These are phyloP conservation scores for Oenanthe sinensis DNA, from an alignment of 129 eudicot species.

Conservation along the genomic window DNA sequence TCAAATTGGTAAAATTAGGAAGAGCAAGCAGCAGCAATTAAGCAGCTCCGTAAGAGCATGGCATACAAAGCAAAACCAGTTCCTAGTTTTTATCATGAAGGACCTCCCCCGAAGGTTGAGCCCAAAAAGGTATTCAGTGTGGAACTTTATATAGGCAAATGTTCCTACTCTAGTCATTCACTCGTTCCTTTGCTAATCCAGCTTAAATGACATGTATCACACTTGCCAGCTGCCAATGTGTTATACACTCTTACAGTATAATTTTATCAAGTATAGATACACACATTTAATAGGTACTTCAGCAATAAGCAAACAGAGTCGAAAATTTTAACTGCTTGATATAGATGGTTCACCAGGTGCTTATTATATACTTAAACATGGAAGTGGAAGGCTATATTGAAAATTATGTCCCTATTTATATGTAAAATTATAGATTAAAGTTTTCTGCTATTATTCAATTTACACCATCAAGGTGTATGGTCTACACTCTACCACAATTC, in stretches of 20 bases:
- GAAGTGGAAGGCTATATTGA: not conserved
- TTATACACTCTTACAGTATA: not conserved
- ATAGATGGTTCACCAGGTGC: not conserved
- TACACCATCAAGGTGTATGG: not conserved
- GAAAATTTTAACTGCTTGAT: not conserved
- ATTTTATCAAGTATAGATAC: not conserved
- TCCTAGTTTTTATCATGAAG: slow-evolving; percentile 88
- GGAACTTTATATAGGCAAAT: not conserved
- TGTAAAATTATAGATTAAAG: not conserved
- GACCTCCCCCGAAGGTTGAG: slow-evolving; percentile 91
- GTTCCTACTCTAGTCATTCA: not conserved
- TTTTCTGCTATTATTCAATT: not conserved
- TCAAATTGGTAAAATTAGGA: slow-evolving; percentile 40
- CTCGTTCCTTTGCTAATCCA: not conserved
- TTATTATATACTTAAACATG: not conserved
- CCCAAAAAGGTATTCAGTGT: slow-evolving; percentile 66
- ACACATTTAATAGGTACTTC: not conserved
- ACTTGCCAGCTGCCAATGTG: not conserved
- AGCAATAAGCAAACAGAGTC: not conserved
- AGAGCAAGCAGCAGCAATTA: slow-evolving; percentile 86
- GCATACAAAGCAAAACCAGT: slow-evolving; percentile 84
- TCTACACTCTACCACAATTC: not conserved
- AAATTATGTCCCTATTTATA: not conserved
- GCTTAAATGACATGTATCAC: not conserved
- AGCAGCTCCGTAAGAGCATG: slow-evolving; percentile 80